Conservation (phyloP, 208 protist genomes). For the Trypanosoma avium region DNA sequence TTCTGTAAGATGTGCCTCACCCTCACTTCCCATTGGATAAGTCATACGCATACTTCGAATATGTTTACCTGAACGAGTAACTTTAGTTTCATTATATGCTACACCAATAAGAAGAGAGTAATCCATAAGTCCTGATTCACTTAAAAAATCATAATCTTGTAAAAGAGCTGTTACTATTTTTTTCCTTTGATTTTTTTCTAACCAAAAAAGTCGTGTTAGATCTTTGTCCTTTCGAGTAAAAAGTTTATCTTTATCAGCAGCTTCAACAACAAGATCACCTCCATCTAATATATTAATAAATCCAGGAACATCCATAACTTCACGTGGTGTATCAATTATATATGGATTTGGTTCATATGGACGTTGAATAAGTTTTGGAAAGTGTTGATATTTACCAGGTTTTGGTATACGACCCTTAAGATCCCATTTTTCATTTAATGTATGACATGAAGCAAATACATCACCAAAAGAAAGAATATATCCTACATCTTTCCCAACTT, state of each 20-base stretch:
- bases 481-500: slow-evolving; percentile 40
- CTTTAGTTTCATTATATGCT: slow-evolving; percentile 60
- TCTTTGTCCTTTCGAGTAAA: slow-evolving; percentile 82
- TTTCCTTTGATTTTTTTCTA: slow-evolving; percentile 39
- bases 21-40: slow-evolving; percentile 16
- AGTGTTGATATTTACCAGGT: slow-evolving; percentile 68
- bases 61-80: slow-evolving; percentile 35
- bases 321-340: slow-evolving; percentile 38
- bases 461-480: slow-evolving; percentile 84
- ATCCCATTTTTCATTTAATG: slow-evolving; percentile 85
- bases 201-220: slow-evolving; percentile 78
- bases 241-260: slow-evolving; percentile 42
- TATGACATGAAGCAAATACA: slow-evolving; percentile 53
- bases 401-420: slow-evolving; percentile 87
- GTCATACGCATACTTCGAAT: slow-evolving; percentile 55
- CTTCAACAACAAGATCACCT: slow-evolving; percentile 28
- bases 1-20: slow-evolving; percentile 11
- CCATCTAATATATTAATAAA: slow-evolving; percentile 1
- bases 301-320: neutral
- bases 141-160: slow-evolving; percentile 66
- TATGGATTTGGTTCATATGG: slow-evolving; percentile 56
- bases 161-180: slow-evolving; percentile 53
- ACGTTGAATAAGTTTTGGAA: slow-evolving; percentile 51
- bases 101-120: slow-evolving; percentile 89
- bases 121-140: slow-evolving; percentile 66